Evolutionary conservation across 495 filamentous ascomycete genomes (phyloP).

Genomic region (Hypoxylon fragiforme): DNA sequence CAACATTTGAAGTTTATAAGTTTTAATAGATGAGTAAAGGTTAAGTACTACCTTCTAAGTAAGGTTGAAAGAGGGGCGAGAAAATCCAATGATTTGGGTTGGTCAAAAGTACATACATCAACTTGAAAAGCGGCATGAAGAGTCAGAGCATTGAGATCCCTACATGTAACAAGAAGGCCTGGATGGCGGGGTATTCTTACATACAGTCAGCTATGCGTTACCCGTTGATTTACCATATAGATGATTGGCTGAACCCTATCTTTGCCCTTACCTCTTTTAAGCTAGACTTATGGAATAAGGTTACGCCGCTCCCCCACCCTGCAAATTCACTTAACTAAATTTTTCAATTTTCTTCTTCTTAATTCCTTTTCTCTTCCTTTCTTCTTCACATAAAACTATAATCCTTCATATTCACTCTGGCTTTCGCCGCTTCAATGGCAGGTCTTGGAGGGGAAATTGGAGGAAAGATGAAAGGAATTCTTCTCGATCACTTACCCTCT

Average conservation of each 20-base stretch:
- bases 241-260: constrained; percentile 12
- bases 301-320: constrained; percentile 19
- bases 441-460: constrained; percentile 75
- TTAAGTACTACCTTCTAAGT: too few species aligned
- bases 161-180: constrained; percentile 10
- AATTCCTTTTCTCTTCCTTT: constrained; percentile 43
- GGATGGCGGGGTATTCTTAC: constrained; percentile 25
- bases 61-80: too few species aligned
- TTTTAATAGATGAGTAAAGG: too few species aligned
- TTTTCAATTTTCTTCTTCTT: constrained; percentile 5
- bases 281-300: constrained; percentile 16
- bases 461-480: constrained; percentile 64
- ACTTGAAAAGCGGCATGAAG: constrained; percentile 15
- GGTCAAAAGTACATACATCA: too few species aligned
- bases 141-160: too few species aligned
- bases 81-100: not conserved
- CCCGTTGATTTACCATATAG: constrained; percentile 2
- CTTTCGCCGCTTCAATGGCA: constrained; percentile 61
- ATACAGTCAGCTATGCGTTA: constrained; percentile 3
- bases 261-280: not conserved
- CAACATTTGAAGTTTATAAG: too few species aligned
- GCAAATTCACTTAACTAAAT: constrained; percentile 10
- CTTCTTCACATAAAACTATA: constrained; percentile 61
- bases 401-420: constrained; percentile 86
- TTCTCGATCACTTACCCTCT: constrained; percentile 57